A percentile compares a stretch with the other conserved stretches of the same genome.
These are phyloP conservation scores for Dendrocalamus latiflorus DNA, from an alignment of 202 grass and related monocot species.

Conservation along the genomic window DNA sequence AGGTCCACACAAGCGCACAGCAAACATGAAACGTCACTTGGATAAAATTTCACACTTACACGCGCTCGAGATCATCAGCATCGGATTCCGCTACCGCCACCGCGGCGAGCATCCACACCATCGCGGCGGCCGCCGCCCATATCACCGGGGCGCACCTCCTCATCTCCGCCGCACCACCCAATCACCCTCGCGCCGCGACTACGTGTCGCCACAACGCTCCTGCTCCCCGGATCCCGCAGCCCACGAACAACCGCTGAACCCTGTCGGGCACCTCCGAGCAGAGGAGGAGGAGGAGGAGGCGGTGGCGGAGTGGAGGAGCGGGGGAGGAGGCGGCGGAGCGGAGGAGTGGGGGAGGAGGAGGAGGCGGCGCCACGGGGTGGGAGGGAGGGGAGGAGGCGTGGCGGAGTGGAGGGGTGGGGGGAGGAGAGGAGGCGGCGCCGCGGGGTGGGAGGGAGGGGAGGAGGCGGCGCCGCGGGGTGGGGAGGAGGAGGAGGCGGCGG, in stretches of 20 bases:
- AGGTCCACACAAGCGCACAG: not conserved
- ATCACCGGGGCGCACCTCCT: not conserved
- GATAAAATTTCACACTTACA: constrained; percentile 51
- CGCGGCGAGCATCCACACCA: constrained; percentile 25
- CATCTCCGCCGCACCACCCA: constrained; percentile 16
- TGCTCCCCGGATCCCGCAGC: not conserved
- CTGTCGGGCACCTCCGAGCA: not conserved
- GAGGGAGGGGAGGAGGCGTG: too few species aligned
- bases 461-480: too few species aligned
- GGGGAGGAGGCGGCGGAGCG: too few species aligned
- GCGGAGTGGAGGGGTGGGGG: too few species aligned
- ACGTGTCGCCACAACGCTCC: not conserved
- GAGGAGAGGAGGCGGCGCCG: too few species aligned
- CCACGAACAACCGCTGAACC: not conserved
- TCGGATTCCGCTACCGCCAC: not conserved
- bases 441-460: too few species aligned
- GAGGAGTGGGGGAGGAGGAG: too few species aligned
- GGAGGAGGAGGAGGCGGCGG: too few species aligned
- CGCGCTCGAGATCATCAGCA: constrained; percentile 39
- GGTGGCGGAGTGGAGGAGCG: too few species aligned
- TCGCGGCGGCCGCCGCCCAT: not conserved
- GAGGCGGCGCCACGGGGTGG: too few species aligned
- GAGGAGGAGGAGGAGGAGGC: too few species aligned
- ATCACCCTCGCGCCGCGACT: not conserved
- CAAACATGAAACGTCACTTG: not conserved